These are phyloP conservation scores for Graphilbum sp. DNA, from an alignment of 2,329 filamentous ascomycete species.

Conservation along the genomic window DNA sequence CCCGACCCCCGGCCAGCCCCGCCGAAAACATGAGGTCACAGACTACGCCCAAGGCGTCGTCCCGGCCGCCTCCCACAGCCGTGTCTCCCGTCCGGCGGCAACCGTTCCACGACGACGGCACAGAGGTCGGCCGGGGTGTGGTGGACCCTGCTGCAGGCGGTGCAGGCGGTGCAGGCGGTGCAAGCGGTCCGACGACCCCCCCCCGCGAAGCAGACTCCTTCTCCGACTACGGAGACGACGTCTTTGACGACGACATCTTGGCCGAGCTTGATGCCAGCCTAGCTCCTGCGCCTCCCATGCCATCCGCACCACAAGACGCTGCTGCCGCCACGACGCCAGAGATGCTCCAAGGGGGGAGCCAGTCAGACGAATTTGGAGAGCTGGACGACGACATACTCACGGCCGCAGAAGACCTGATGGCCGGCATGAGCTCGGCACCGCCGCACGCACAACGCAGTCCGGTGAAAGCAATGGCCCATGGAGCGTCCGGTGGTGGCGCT, in stretches of 20 bases:
- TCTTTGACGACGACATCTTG: slow-evolving; percentile 42
- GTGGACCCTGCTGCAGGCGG: too few species aligned
- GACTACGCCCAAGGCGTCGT: too few species aligned
- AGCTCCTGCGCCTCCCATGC: background rate
- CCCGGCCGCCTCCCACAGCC: too few species aligned
- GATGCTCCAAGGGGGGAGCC: too few species aligned
- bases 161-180: too few species aligned
- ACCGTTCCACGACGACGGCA: too few species aligned
- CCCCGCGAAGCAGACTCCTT: slow-evolving; percentile 7
- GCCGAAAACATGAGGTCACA: too few species aligned
- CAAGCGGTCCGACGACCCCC: too few species aligned
- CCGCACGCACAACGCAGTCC: slow-evolving; percentile 5
- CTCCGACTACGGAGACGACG: slow-evolving; percentile 37
- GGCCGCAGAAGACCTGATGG: slow-evolving; percentile 26
- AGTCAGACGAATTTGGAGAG: slow-evolving; percentile 41
- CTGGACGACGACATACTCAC: slow-evolving; percentile 39
- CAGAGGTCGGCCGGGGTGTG: too few species aligned
- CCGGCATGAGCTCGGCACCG: slow-evolving; percentile 16
- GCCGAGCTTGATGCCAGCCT: slow-evolving; percentile 34
- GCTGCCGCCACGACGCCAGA: background rate
- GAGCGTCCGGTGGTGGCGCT: background rate
- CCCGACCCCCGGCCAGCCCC: too few species aligned
- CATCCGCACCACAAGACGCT: background rate
- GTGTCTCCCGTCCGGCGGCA: too few species aligned
- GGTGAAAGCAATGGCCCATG: background rate